These are phyloP conservation scores for Porcisia hertigi DNA, from an alignment of 208 protist genomes.

Conservation along the genomic window DNA sequence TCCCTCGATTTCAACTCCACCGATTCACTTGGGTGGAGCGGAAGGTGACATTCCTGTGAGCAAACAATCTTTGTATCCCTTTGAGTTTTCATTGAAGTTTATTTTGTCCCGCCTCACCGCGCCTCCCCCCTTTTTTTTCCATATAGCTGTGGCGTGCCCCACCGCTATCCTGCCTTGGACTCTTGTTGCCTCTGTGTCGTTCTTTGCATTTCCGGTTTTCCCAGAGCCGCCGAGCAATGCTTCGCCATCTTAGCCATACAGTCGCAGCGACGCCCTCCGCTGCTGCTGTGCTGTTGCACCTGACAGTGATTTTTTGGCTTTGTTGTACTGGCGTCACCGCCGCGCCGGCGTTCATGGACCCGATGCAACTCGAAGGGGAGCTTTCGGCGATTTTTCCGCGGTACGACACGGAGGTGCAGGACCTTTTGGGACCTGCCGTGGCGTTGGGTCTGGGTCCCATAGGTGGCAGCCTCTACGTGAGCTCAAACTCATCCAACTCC, in stretches of 20 bases:
- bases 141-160: neutral
- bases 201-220: neutral
- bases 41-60: neutral
- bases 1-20: neutral
- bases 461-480: constrained; percentile 15
- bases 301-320: neutral
- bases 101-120: neutral
- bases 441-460: constrained; percentile 23
- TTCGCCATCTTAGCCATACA: neutral
- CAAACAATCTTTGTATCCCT: neutral
- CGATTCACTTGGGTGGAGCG: neutral
- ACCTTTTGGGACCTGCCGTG: constrained; percentile 18
- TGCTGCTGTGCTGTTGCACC: constrained; percentile 4
- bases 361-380: neutral
- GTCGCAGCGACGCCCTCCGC: neutral
- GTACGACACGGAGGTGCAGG: constrained; percentile 23
- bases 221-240: neutral
- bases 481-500: neutral
- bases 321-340: neutral
- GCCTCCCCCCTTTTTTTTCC: neutral
- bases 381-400: neutral
- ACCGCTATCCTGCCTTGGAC: neutral
- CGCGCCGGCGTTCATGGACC: neutral
- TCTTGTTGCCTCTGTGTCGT: neutral
- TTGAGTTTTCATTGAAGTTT: neutral